A percentile compares a stretch with the other conserved stretches of the same genome.
phyloP scores from a whole-genome alignment of 805 yeast genomes.

The Cyberlindnera euphorbiae region DNA sequence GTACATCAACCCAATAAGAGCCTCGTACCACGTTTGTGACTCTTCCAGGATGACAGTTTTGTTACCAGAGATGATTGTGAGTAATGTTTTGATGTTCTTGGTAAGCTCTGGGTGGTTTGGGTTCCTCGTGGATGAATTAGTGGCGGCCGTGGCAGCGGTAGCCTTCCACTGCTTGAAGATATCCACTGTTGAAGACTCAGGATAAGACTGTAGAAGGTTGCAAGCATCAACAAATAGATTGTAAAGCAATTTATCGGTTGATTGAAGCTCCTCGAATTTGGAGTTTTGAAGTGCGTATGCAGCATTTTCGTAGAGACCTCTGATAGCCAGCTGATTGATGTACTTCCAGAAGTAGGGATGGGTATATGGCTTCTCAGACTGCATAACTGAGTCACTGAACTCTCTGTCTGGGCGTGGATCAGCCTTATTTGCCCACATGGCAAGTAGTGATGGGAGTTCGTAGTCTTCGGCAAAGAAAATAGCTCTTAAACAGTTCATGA shows the following conservation, averaged over 20 bases:
- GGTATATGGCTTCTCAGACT: conserved; percentile 39
- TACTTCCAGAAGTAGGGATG: conserved; percentile 61
- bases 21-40: conserved; percentile 66
- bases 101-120: conserved; percentile 16
- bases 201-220: conserved; percentile 32
- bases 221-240: conserved; percentile 31
- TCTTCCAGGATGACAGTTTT: conserved; percentile 42
- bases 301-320: conserved; percentile 62
- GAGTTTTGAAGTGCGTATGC: conserved; percentile 40
- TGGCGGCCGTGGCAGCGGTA: conserved; percentile 22
- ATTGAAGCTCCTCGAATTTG: conserved; percentile 36
- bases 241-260: conserved; percentile 20
- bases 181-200: conserved; percentile 26
- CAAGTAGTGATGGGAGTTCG: conserved; percentile 38
- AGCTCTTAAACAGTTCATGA: conserved; percentile 56
- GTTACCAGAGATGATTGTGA: conserved; percentile 34
- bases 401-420: conserved; percentile 61
- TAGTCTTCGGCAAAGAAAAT: conserved; percentile 36
- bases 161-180: conserved; percentile 35
- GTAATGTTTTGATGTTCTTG: conserved; percentile 27
- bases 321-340: conserved; percentile 47
- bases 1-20: conserved; percentile 48
- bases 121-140: conserved; percentile 22
- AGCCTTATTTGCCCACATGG: conserved; percentile 63
- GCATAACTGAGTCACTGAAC: conserved; percentile 40